Base-by-base conservation (phyloP, 2,329 filamentous ascomycete genomes). In the Curvularia sp. region DNA sequence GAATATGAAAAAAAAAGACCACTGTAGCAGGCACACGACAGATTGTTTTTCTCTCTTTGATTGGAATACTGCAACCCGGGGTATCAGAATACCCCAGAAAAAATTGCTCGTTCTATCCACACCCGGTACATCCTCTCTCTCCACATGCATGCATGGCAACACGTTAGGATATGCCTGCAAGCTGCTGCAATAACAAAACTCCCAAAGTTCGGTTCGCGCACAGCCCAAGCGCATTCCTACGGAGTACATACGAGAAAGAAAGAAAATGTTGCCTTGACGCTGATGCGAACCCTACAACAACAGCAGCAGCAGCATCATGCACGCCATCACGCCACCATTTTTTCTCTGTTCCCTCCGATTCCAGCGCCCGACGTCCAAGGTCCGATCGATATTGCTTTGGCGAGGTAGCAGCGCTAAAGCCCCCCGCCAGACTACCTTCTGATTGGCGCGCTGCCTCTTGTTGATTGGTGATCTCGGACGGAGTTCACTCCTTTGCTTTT, bases 401-500 rank as follows among this genome's bases (percentile, higher is more conserved):
- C 33, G 5, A 38, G 33, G 33, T 38, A 38, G 15, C 33, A 38
- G 13, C 24, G 42, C 42, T n/a, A 44, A 26, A 31, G 28, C 2
- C 9, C 2, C 9, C 20, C 42, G 7, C 22, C 24, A 26, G 24
- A n/a, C 1, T 44, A 10, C 24, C 7, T n/a, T 24, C 12, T 28
- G 22, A 44, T 44, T 44, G 42, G 42, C 22, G 20, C 15, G 42
- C 15, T 26, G 5, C 18, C 13, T 4, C 22, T 44, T 44, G 22
- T 44, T 44, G 42, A 15, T 44, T 26, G 42, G 26, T 44, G 42
- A 22, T 13, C 28, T 28, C 6, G 49, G 31, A 31, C 54, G 54
- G 54, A 53, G 49, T 53, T 42, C 5, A 8, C 41, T 53, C 54
- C 54, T 44, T 38, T 13, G 33, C 38, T 31, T 57, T 30, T 38